Percentiles rank a stretch among this genome's conserved stretches.
Evolutionary conservation across 1,284 basidiomycete species (phyloP).

Genomic region (Cryptococcus jaspeensis): DNA sequence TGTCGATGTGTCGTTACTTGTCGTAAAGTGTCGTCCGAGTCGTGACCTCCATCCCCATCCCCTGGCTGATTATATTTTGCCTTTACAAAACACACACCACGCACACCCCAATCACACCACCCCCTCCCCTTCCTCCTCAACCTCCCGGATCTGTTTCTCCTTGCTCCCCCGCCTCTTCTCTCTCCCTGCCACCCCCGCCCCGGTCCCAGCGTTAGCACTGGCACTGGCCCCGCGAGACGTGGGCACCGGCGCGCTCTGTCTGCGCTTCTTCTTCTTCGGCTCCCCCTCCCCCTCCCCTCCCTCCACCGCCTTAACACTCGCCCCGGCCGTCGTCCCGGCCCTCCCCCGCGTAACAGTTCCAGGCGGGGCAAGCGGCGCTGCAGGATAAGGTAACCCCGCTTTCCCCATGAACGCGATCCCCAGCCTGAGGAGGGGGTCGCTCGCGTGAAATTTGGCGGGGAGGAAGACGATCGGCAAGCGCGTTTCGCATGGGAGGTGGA

Average conservation of each 20-base stretch:
- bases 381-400: conserved; percentile 27
- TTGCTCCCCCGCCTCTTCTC: neutral
- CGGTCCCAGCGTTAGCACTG: too few relatives aligned
- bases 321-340: neutral
- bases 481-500: conserved; percentile 37
- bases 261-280: conserved; percentile 29
- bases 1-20: neutral
- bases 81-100: too few relatives aligned
- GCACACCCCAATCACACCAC: too few relatives aligned
- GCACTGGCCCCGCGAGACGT: too few relatives aligned
- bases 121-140: too few relatives aligned
- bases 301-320: neutral
- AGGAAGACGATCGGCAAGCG: conserved; percentile 45
- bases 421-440: conserved; percentile 41
- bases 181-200: neutral
- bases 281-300: neutral
- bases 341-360: neutral
- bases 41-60: too few relatives aligned
- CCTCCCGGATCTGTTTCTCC: neutral
- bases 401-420: conserved; percentile 49
- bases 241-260: conserved; percentile 26
- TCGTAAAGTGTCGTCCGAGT: neutral
- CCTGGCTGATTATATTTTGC: too few relatives aligned
- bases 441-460: conserved; percentile 46
- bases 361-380: conserved; percentile 8